phyloP scores from a whole-genome alignment of 2,329 filamentous ascomycete species.

The Trichoderma koningiopsis region DNA sequence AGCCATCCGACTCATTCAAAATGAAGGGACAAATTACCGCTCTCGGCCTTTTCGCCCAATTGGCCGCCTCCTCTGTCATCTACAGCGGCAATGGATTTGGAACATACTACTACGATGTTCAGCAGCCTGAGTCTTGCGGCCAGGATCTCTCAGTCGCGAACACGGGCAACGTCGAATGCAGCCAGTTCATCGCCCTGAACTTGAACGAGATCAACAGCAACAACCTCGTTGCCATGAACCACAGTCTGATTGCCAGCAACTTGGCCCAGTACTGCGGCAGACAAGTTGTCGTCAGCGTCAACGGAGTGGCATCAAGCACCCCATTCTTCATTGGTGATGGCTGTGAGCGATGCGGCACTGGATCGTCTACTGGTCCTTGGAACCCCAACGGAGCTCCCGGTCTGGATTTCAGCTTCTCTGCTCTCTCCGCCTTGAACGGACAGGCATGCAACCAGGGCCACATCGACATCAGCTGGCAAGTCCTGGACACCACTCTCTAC shows the following conservation, averaged over 20 bases:
- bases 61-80: slow-evolving; percentile 2
- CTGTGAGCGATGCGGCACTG: slow-evolving; percentile 28
- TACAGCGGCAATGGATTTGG: slow-evolving; percentile 23
- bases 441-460: slow-evolving; percentile 26
- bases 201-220: slow-evolving; percentile 27
- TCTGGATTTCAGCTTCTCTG: slow-evolving; percentile 27
- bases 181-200: not conserved
- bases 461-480: slow-evolving; percentile 26
- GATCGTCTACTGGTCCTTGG: slow-evolving; percentile 24
- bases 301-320: slow-evolving; percentile 21
- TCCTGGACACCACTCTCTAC: slow-evolving; percentile 27
- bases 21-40: slow-evolving; percentile 19
- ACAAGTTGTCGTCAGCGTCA: slow-evolving; percentile 27
- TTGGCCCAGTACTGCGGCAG: slow-evolving; percentile 28
- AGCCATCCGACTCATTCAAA: not conserved
- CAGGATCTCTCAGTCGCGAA: slow-evolving; percentile 17
- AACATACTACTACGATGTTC: slow-evolving; percentile 25
- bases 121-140: slow-evolving; percentile 7
- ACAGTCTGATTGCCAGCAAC: slow-evolving; percentile 23
- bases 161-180: slow-evolving; percentile 24
- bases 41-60: not conserved
- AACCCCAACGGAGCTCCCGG: slow-evolving; percentile 27
- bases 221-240: slow-evolving; percentile 29
- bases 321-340: slow-evolving; percentile 29
- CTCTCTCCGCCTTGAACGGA: slow-evolving; percentile 19